phyloP scores from a whole-genome alignment of 495 filamentous ascomycete genomes.

The Lophium mytilinum region DNA sequence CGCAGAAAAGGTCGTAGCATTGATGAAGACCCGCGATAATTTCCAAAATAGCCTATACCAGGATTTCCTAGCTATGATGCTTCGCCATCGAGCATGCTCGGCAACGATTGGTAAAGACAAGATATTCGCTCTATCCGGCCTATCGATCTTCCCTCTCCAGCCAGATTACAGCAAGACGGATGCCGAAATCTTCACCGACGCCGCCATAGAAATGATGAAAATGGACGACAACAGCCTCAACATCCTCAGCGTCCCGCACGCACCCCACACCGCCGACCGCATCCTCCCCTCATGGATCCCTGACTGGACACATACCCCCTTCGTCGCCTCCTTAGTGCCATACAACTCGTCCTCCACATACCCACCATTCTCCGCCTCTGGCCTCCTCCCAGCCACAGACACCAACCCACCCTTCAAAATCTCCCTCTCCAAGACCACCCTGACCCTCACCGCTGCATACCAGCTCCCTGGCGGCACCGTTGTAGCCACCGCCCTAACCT shows the following conservation, averaged over 20 bases:
- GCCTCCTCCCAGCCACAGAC: background rate
- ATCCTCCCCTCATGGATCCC: background rate
- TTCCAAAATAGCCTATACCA: background rate
- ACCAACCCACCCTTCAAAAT: background rate
- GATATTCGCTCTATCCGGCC: background rate
- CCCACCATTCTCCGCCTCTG: background rate
- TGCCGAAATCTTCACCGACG: background rate
- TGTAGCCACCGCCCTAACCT: background rate
- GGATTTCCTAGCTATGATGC: background rate
- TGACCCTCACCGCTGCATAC: background rate
- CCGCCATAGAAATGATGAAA: constrained; percentile 1
- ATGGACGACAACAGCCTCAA: background rate
- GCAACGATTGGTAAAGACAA: background rate
- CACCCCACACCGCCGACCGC: background rate
- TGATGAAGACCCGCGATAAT: background rate
- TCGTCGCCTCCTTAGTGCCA: background rate
- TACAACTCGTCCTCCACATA: background rate
- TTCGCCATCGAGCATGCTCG: background rate
- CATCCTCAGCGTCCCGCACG: constrained; percentile 1
- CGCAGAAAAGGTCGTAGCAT: background rate
- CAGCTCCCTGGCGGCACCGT: no score
- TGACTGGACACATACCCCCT: background rate
- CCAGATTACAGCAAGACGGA: background rate
- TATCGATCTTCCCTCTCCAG: background rate
- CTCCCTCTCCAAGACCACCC: background rate